Conservation (phyloP, 306 rosid genomes). For the Mimosa bimucronata region DNA sequence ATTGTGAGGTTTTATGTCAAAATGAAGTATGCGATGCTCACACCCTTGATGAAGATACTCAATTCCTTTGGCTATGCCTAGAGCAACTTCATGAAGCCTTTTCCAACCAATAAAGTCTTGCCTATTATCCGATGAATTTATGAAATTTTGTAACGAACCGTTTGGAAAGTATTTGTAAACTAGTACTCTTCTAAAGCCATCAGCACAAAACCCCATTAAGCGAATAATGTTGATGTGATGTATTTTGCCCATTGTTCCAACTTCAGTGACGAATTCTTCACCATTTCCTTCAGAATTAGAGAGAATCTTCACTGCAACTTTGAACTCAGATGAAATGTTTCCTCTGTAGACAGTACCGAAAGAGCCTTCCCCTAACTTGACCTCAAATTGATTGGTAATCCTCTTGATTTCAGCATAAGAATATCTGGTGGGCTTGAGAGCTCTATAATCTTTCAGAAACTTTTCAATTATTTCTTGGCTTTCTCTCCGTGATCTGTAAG, state of each 20-base stretch:
- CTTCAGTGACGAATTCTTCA: not conserved
- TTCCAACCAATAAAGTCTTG: not conserved
- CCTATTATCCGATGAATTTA: not conserved
- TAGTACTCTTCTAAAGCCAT: not conserved
- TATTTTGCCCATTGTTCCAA: not conserved
- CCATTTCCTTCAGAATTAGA: not conserved
- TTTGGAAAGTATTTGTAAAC: not conserved
- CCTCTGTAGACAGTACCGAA: not conserved
- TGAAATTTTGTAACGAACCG: not conserved
- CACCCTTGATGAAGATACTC: not conserved
- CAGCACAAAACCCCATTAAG: not conserved
- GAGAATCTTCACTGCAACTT: not conserved
- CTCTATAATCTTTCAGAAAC: not conserved
- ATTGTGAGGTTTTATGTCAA: not conserved
- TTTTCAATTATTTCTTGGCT: not conserved
- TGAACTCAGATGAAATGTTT: not conserved
- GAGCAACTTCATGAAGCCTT: not conserved
- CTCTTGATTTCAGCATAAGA: constrained; percentile 5
- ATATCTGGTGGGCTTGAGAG: not conserved
- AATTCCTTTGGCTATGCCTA: not conserved
- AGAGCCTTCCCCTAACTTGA: not conserved
- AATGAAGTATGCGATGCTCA: not conserved
- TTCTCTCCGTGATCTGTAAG: not conserved
- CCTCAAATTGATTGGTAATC: not conserved
- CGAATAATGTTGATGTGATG: not conserved